These are phyloP conservation scores for Mallotus japonicus DNA, from an alignment of 441 rosid species.

Conservation along the genomic window DNA sequence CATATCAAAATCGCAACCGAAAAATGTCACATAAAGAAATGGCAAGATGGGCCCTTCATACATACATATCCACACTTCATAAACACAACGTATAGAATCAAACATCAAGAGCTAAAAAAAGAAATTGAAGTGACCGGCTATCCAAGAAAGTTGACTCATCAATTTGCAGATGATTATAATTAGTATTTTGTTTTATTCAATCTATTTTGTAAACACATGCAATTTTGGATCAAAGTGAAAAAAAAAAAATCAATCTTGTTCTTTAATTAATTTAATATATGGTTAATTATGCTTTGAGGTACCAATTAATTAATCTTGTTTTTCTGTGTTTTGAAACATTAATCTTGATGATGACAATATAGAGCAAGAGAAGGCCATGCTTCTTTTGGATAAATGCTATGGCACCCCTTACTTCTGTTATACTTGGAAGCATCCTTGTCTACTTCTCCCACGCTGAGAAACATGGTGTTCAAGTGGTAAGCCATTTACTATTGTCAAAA, in stretches of 20 bases:
- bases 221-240: too few relatives aligned
- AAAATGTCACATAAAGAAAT: neutral
- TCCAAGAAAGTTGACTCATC: neutral
- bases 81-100: too few relatives aligned
- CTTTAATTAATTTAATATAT: too few relatives aligned
- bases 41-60: neutral
- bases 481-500: neutral
- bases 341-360: slow-evolving; percentile 1
- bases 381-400: slow-evolving; percentile 89
- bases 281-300: neutral
- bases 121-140: neutral
- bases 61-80: too few relatives aligned
- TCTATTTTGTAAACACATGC: neutral
- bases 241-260: too few relatives aligned
- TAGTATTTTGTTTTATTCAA: neutral
- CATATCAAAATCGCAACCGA: neutral
- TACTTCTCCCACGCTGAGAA: slow-evolving; percentile 71
- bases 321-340: neutral
- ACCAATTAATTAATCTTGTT: neutral
- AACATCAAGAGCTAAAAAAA: too few relatives aligned
- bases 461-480: slow-evolving; percentile 85
- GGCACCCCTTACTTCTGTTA: slow-evolving; percentile 84
- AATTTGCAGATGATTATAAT: neutral
- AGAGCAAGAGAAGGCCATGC: slow-evolving; percentile 65
- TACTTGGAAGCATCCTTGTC: slow-evolving; percentile 70